Base-by-base conservation (phyloP, 257 asterid genomes). In the Avicennia marina region DNA sequence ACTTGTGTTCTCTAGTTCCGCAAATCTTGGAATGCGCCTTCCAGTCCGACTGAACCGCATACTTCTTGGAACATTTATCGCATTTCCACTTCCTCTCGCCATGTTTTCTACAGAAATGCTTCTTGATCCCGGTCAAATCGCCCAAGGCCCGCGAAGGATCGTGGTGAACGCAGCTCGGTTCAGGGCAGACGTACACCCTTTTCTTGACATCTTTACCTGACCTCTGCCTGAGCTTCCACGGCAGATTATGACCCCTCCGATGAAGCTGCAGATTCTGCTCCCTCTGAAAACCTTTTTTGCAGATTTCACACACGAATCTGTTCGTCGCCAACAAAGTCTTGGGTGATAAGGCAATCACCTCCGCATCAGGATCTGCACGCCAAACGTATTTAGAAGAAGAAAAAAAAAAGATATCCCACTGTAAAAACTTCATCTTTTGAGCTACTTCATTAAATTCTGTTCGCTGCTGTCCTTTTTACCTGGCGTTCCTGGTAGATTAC, bases 341-440 rank as follows among this genome's bases (percentile, higher is more conserved):
- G 7, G 95, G 95, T 11, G 95, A 85, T 29, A 85, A 45, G 62
- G 84, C 82, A 56, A 85, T 78, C 64, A 85, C 95, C 80, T 85
- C 95, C 7, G 95, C 91, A 54, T 80, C 81, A 64, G 95, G 95
- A 82, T 85, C 95, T 85, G 74, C n/a, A n/a, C n/a, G n/a, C n/a
- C n/a, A n/a, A n/a, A n/a, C n/a, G n/a, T n/a, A 49, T 33, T 47
- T 22, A 67, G 21, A 53, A 74, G 21, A 5, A 7, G 46, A 22
- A 20, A 25, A 31, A 7, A 10, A 6, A 6, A 19, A 50, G 53
- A 33, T 43, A 33, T 0, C 39, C 50, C 33, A 44, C 25, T 7
- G 43, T 60, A 29, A 63, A 32, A 43, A 53, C 12, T 7, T 11
- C 26, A 53, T 8, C 11, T 47, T 63, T 58, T 24, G 10, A 20